Evolutionary conservation across 192 early-diverging fungal genomes (phyloP), one percentile per base, ranked within the genome.

Genomic region (Coemansia asiatica): DNA sequence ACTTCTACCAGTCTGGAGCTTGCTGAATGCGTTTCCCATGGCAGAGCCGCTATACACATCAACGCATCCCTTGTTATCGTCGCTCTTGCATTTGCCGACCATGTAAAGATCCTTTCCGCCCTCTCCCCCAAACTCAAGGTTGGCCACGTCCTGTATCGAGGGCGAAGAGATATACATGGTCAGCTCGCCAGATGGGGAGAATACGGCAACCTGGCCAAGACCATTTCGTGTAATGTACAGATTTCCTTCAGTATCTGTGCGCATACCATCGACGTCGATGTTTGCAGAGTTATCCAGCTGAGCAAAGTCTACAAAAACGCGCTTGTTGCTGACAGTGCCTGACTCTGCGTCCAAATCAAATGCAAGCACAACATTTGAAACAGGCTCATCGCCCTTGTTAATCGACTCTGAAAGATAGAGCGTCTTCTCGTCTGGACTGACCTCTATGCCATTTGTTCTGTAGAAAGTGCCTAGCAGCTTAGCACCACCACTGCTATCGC

Each of bases 401-500:
- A 63, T 59, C 7, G 85, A 64, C 71, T 86, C 85, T 3, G 85
- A 87, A 15, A 87, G 57, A 46, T 87, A 87, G 10, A 87, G 77
- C 16, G 64, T 74, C 57, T 74, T 78, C 44, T 85, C 83, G 33
- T 85, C 79, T 13, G 84, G 82, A 55, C 76, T 80, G 33, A 87
- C 73, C 59, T 87, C 85, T 25, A 87, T 85, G n/a, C 85, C 85
- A 36, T 87, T 87, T 10, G 85, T 86, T 51, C 85, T 79, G 19
- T 76, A 62, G 55, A 84, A 76, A 12, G 28, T 18, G 3, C 63
- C 69, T 10, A 87, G 68, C 54, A 36, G 55, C 5, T 1, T 68
- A 7, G 85, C 81, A 27, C 21, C 58, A 31, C 84, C 84, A 0
- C 3, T 57, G 47, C 28, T 56, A 60, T 74, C 72, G 67, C 84